Base-by-base conservation (phyloP, 805 yeast genomes). In the Ogataea salicorniae region DNA sequence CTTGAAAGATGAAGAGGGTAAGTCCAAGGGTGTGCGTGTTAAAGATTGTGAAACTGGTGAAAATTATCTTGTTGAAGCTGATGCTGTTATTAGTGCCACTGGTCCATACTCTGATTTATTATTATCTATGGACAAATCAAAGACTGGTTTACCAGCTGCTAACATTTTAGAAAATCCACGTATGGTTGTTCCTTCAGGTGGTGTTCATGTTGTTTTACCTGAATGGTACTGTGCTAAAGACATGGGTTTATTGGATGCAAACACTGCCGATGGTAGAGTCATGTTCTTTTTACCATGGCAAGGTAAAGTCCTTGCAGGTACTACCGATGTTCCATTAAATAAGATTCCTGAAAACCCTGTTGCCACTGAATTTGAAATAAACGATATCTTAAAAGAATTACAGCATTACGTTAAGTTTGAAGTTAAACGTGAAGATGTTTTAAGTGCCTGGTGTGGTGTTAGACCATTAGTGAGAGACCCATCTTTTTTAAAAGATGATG, bases 221-320 rank as follows among this genome's bases (percentile, higher is more conserved):
- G 95, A 91, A 56, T 91, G 79, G 75, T 91, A 88, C 71, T 85
- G 95, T 68, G 95, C 97, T 45, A 77, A 78, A 63, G 82, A 82
- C 54, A 79, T 88, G 77, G 98, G 98, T 53, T 75, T 91, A 53
- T 75, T 91, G 50, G 97, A 91, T 69, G 96, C 97, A 41, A 78
- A 87, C 41, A 91, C 98, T 42, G 74, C 92, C 34, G 98, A 91
- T 65, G 97, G 97, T 48, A 82, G 98, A 69, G 97, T 91, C 45
- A 87, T 92, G 86, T 91, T 91, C 72, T 91, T 92, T 74, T 75
- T 91, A 67, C 98, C 98, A 58, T 91, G 97, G 97, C 97, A 90
- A 73, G 96, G 97, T 6, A 87, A 90, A 67, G 95, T 91, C 34
- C 75, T 91, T 55, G 97, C 96, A 49, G 98, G 98, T 65, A 91